Base-by-base conservation (phyloP, 225 moss, liverwort and hornwort genomes). In the Physcomitrium patens region DNA sequence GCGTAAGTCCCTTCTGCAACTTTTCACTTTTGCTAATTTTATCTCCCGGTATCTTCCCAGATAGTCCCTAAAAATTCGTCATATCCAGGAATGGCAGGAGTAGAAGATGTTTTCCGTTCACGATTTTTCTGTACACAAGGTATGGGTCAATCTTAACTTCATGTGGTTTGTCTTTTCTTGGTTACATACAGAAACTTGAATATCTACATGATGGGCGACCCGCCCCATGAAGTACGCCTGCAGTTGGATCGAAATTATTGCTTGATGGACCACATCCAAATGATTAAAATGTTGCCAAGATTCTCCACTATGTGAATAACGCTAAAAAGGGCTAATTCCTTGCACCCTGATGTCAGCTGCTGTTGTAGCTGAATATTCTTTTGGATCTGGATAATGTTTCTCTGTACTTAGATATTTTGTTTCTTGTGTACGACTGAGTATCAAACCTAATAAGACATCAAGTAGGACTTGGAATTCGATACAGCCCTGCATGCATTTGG, bases 221-320 rank as follows among this genome's bases (percentile, higher is more conserved):
- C 86, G 0, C 79, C 84, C 10, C 49, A 70, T 47, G 26, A 81
- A 67, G 87, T 87, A 2, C 74, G 81, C 57, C 57, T 87, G 79
- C 81, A 81, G 63, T 57, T 87, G 78, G 84, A 87, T 59, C 78
- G 48, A 62, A 67, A 77, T 59, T 87, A 87, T 23, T 70, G 75
- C 70, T 84, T 87, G 10, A 66, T 87, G 28, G 87, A 87, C 62
- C 87, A 87, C 76, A 84, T 81, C 70, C 84, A 87, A 70, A 79
- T 84, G 73, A 59, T 84, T 71, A 79, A 74, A 62, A 63, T 87
- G 87, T 67, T 87, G 24, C 86, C 77, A 68, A 65, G 42, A 65
- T 56, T 70, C 70, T 49, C 54, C 18, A 63, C 26, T 27, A 26
- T 60, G 41, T 59, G 54, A 59, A 49, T 49, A 66, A 28, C 22